A percentile compares a stretch with the other conserved stretches of the same genome.
Evolutionary conservation across 805 yeast species (phyloP).

Genomic region (Lachancea thermotolerans): DNA sequence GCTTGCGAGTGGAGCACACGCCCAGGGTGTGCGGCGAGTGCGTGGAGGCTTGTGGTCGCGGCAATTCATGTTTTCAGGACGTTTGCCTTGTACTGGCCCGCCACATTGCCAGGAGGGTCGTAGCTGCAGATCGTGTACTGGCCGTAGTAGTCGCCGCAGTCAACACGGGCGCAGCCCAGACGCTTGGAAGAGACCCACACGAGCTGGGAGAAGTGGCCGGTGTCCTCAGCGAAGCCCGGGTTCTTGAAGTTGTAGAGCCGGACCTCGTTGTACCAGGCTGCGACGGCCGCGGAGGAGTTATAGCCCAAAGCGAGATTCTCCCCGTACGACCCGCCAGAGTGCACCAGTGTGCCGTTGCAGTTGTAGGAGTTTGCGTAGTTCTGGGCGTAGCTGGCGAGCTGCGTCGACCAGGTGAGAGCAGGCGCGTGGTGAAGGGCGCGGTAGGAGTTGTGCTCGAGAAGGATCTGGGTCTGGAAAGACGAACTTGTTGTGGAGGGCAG

Average conservation of each 20-base stretch:
- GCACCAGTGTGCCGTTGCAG: conserved; percentile 52
- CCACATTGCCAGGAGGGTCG: conserved; percentile 56
- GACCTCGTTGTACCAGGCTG: conserved; percentile 73
- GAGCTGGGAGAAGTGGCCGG: conserved; percentile 79
- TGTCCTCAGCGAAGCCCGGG: conserved; percentile 39
- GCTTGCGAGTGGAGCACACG: no score
- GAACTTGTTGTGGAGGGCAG: conserved; percentile 18
- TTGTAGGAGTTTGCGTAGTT: conserved; percentile 47
- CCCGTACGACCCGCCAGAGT: conserved; percentile 64
- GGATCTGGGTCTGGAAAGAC: conserved; percentile 27
- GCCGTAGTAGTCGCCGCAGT: conserved; percentile 46
- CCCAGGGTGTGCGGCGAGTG: no score
- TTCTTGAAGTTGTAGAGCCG: conserved; percentile 43
- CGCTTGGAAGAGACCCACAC: conserved; percentile 60
- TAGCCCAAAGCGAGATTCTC: conserved; percentile 80
- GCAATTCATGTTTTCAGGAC: conserved; percentile 19
- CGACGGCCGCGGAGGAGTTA: conserved; percentile 48
- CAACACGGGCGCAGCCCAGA: conserved; percentile 64
- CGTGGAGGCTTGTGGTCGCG: no score
- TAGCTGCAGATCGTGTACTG: conserved; percentile 66
- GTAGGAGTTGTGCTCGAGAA: conserved; percentile 52
- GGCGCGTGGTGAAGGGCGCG: conserved; percentile 49
- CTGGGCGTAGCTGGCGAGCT: conserved; percentile 49
- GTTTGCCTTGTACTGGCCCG: conserved; percentile 36
- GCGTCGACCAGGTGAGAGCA: conserved; percentile 48